phyloP scores from a whole-genome alignment of 2,329 filamentous ascomycete species.

The Lecanicillium sp. region DNA sequence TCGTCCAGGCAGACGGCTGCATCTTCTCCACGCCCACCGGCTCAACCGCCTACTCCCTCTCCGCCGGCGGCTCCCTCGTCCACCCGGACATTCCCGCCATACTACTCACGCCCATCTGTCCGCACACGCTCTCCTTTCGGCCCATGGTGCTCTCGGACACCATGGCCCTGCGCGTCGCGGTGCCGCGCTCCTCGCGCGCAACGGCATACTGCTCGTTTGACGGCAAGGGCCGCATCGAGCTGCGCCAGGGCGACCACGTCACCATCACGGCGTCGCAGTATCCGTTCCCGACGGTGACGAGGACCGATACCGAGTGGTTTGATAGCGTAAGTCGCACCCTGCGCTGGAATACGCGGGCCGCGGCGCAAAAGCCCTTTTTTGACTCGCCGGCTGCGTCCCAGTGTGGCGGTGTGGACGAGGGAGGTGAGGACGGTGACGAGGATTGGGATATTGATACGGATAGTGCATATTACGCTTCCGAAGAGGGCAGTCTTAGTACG shows the following conservation, averaged over 20 bases:
- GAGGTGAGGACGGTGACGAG: conserved; percentile 48
- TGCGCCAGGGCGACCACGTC: conserved; percentile 88
- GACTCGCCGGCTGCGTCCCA: conserved; percentile 34
- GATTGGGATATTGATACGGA: conserved; percentile 97
- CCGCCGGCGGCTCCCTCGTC: conserved; percentile 88
- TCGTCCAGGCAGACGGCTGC: conserved; percentile 93
- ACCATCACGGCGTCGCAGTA: conserved; percentile 95
- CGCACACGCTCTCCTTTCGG: conserved; percentile 91
- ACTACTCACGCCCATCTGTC: conserved; percentile 92
- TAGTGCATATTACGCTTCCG: conserved; percentile 60
- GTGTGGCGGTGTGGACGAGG: conserved; percentile 38
- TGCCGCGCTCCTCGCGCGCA: conserved; percentile 77
- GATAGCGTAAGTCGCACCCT: conserved; percentile 87
- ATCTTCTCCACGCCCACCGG: conserved; percentile 97
- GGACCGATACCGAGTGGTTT: conserved; percentile 89
- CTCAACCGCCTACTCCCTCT: conserved; percentile 91
- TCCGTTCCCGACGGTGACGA: conserved; percentile 92
- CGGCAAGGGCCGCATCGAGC: conserved; percentile 89
- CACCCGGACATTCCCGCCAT: conserved; percentile 97
- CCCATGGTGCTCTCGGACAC: conserved; percentile 97
- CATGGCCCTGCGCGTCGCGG: conserved; percentile 80
- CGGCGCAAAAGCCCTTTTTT: conserved; percentile 88
- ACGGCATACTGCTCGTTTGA: conserved; percentile 97
- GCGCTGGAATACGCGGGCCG: conserved; percentile 89
- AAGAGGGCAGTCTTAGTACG: conserved; percentile 59